Base-by-base conservation (phyloP, 1,139 yeast species). In the Pichia sp. region DNA sequence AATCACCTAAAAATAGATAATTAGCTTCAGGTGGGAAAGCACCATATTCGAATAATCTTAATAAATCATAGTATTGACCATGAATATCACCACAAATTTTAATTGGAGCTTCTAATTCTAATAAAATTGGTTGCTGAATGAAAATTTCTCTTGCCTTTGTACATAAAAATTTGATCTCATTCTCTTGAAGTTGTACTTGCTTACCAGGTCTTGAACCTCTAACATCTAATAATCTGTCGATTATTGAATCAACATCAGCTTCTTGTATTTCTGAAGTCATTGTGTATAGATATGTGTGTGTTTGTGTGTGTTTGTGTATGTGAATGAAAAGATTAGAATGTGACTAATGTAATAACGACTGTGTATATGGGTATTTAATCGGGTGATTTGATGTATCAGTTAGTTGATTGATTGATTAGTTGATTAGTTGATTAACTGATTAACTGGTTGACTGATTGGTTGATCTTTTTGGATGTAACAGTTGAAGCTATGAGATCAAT, bases 21-120 rank as follows among this genome's bases (percentile, higher is more conserved):
- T 89, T 89, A 24, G 96, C 95, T 64, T 88, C 96, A n/a, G 97
- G 97, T 4, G 97, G 97, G 72, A 89, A 91, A 5, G 97, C 98
- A 54, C 97, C 97, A 60, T 89, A 88, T 68, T 91, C 97, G 60
- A 91, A 89, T 56, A 91, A 76, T 66, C 97, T 83, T 63, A 91
- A 74, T 59, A 91, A 74, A 67, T 91, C 98, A 60, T 89, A 89
- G 65, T 89, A 91, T 67, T 91, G 98, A 45, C 97, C 97, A 64
- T 91, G 98, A 58, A 91, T 88, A 64, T 91, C 98, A 63, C 97
- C 97, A 61, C 85, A 78, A 36, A 52, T 52, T 41, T 91, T 91
- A 60, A 91, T 89, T 42, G 98, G 98, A 22, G 98, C 97, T 65
- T 89, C 97, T 54, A 91, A 76, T 63, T 91, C 97, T 56, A 91